Conservation (phyloP, 1,284 basidiomycete species). For the Cystobasidium slooffiae region DNA sequence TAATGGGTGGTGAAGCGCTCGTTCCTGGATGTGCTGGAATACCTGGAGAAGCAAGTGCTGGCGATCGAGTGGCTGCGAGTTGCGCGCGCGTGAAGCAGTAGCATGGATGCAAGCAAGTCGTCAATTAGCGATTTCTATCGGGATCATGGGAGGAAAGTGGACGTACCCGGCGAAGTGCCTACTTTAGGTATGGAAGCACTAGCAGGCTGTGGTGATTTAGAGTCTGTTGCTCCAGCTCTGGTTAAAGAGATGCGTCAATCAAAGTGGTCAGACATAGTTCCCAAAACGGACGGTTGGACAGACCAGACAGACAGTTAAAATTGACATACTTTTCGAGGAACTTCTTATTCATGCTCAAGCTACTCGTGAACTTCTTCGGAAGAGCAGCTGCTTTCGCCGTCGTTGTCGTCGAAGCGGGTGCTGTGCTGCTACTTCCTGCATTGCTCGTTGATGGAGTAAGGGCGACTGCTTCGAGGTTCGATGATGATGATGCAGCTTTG, state of each 20-base stretch:
- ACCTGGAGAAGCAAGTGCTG: slow-evolving; percentile 18
- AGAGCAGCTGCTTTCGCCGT: slow-evolving; percentile 57
- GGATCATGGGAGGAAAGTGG: not conserved
- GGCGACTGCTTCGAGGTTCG: not conserved
- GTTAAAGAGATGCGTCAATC: not conserved
- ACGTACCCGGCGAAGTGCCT: slow-evolving; percentile 25
- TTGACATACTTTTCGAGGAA: slow-evolving; percentile 78
- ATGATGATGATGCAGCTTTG: not conserved
- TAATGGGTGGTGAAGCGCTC: slow-evolving; percentile 27
- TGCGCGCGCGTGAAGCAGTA: not conserved
- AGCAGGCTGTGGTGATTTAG: slow-evolving; percentile 17
- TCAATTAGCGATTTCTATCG: not conserved
- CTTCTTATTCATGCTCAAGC: slow-evolving; percentile 89
- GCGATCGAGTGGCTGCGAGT: slow-evolving; percentile 9
- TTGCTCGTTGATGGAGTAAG: slow-evolving; percentile 1
- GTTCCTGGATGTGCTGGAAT: slow-evolving; percentile 32
- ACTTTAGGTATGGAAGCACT: slow-evolving; percentile 17
- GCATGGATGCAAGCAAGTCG: too few relatives aligned
- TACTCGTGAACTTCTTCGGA: slow-evolving; percentile 76
- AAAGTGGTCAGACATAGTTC: not conserved
- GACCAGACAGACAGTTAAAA: not conserved
- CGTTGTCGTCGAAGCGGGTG: not conserved
- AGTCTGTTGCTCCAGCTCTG: slow-evolving; percentile 28
- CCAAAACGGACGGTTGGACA: not conserved
- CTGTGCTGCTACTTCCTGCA: slow-evolving; percentile 8